Conservation (phyloP, 768 basidiomycete genomes). For the Serendipita sp. region DNA sequence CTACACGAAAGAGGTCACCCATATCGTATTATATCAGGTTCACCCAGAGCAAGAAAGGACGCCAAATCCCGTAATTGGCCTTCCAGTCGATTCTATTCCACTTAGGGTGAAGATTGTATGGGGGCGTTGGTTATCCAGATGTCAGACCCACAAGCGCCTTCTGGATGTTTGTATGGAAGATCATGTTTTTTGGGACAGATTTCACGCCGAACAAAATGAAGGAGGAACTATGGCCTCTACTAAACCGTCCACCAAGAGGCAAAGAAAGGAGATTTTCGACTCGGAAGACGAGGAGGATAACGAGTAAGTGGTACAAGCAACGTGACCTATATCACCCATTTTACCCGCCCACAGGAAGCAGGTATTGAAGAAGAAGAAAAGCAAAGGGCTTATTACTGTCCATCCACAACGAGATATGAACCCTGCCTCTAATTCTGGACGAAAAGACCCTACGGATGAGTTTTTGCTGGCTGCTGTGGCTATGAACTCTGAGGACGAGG, state of each 20-base stretch:
- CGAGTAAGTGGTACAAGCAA: neutral
- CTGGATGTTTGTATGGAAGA: neutral
- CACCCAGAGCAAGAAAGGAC: neutral
- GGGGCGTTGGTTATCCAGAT: neutral
- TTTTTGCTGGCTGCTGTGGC: neutral
- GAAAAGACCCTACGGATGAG: neutral
- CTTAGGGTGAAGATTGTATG: neutral
- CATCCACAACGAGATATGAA: neutral
- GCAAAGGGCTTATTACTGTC: neutral
- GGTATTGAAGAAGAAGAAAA: neutral
- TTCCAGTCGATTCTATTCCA: neutral
- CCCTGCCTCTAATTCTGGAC: neutral
- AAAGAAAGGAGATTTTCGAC: neutral
- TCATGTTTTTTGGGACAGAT: neutral
- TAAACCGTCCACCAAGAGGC: neutral
- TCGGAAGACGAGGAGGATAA: neutral
- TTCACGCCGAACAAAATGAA: neutral
- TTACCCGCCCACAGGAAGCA: neutral
- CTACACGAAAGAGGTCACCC: slow-evolving; percentile 42
- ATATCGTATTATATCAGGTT: slow-evolving; percentile 34
- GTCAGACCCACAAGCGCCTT: neutral
- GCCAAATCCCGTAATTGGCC: neutral
- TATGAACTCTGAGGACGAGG: neutral
- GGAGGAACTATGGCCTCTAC: neutral
- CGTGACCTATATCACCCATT: neutral